Base-by-base conservation (phyloP, 23 red algal species). In the Cyanidiococcus yangmingshanensis region DNA sequence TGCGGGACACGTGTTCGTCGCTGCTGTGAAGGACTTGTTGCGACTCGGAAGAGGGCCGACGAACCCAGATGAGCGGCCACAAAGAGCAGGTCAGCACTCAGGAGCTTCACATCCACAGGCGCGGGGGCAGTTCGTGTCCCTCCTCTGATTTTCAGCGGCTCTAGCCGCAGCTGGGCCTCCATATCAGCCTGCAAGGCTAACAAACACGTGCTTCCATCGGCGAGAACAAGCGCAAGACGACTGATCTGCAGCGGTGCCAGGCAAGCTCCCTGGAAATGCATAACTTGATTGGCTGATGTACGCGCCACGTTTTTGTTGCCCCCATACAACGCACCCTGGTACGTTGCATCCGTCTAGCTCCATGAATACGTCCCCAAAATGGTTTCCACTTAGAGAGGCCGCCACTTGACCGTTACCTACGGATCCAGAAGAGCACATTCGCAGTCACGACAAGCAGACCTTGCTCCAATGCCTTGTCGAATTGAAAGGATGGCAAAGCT, bases 291-390 rank as follows among this genome's bases (percentile, higher is more conserved):
- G 12, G 32, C 7, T 7, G 16, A 3, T 7, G 16, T 27, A 29
- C 32, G 63, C 12, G 12, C 32, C 3, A 35, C 27, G 63, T 29
- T 35, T 12, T 54, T 29, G 63, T 7, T 35, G 63, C 63, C 63
- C 21, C 63, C 63, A 29, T 71, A 71, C 63, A 32, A 35, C 16
- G 63, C 63, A 29, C 63, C 63, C n/a, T 7, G 63, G 63, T 12
- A 71, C 3, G 12, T 25, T 3, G n/a, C 21, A 35, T 27, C 63
- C 63, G 27, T 71, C 63, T 12, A 71, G 63, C n/a, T 32, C n/a
- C 63, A 71, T 71, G 63, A 82, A 91, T 16, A 58, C 77, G 58
- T 91, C 89, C 1, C 89, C 89, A 51, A 86, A 91, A 37, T 68
- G 77, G 57, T 91, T 91, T 0, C 85, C 77, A 37, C 82, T 81